Evolutionary conservation across 1,139 yeast species (phyloP).

Genomic region (Yamadazyma sp.): DNA sequence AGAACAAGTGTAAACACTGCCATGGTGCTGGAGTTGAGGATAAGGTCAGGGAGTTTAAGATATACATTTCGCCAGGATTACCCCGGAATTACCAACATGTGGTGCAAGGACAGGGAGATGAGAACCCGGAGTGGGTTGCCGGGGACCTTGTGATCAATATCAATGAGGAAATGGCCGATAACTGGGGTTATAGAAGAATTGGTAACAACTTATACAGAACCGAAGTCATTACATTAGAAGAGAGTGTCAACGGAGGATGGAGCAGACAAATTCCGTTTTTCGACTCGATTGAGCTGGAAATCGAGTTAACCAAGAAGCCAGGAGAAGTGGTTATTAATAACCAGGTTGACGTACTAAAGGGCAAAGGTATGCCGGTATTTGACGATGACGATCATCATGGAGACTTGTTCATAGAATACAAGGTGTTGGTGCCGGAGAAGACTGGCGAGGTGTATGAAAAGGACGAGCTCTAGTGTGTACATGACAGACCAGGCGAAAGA

Average conservation of each 20-base stretch:
- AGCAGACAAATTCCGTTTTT: conserved; percentile 60
- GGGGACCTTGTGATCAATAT: conserved; percentile 73
- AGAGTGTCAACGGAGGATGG: conserved; percentile 84
- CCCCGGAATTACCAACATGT: conserved; percentile 59
- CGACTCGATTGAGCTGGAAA: conserved; percentile 52
- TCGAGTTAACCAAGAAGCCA: conserved; percentile 47
- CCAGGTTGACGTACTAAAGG: conserved; percentile 65
- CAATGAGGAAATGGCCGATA: conserved; percentile 51
- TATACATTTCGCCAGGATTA: conserved; percentile 71
- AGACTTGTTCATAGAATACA: conserved; percentile 71
- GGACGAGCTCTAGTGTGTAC: conserved; percentile 3
- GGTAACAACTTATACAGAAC: conserved; percentile 75
- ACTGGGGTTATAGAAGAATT: conserved; percentile 85
- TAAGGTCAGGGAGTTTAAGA: conserved; percentile 55
- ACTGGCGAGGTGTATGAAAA: background rate
- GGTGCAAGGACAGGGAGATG: conserved; percentile 78
- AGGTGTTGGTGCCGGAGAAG: conserved; percentile 46
- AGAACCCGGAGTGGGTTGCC: conserved; percentile 73
- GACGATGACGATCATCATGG: conserved; percentile 60
- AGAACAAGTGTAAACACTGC: conserved; percentile 66
- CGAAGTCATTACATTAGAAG: conserved; percentile 70
- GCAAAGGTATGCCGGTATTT: conserved; percentile 80
- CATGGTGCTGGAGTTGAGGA: conserved; percentile 66
- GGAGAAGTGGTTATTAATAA: conserved; percentile 62
- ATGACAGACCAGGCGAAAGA: too few relatives aligned